Conservation (phyloP, 768 basidiomycete species). For the Leccinum subtestaceum region DNA sequence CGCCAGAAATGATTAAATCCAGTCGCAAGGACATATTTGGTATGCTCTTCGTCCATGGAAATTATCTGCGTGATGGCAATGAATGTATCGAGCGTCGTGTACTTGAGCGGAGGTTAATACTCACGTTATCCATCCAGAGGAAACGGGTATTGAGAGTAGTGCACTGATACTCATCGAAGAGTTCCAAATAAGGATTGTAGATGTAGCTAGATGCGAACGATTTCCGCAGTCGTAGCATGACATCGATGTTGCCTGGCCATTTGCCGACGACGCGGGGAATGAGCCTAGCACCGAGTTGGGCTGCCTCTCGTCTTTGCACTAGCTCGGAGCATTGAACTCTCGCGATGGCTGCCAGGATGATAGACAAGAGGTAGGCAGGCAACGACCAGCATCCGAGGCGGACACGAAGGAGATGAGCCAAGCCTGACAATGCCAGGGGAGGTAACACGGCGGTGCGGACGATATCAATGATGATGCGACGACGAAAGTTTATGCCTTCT, state of each 20-base stretch:
- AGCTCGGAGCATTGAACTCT: constrained; percentile 36
- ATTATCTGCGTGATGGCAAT: constrained; percentile 47
- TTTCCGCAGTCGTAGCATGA: constrained; percentile 54
- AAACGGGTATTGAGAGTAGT: constrained; percentile 69
- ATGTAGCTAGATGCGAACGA: constrained; percentile 60
- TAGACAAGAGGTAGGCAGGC: constrained; percentile 40
- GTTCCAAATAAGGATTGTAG: constrained; percentile 58
- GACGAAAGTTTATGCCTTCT: constrained; percentile 38
- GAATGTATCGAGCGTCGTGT: background rate
- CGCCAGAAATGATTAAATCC: constrained; percentile 70
- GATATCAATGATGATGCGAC: constrained; percentile 49
- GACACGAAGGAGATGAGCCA: constrained; percentile 28
- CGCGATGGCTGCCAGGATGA: constrained; percentile 39
- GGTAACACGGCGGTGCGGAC: constrained; percentile 41
- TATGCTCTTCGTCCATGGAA: constrained; percentile 70
- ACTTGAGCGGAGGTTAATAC: constrained; percentile 23
- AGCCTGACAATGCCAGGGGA: constrained; percentile 33
- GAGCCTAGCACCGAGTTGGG: constrained; percentile 45
- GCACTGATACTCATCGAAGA: constrained; percentile 68
- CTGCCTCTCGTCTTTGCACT: constrained; percentile 43
- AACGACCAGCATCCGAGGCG: constrained; percentile 36
- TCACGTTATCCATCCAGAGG: constrained; percentile 66
- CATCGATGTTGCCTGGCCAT: constrained; percentile 78
- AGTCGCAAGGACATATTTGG: constrained; percentile 61
- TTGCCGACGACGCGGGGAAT: constrained; percentile 62